Evolutionary conservation across 106 monocot species (phyloP).

Genomic region (Xerophyta viscosa): DNA sequence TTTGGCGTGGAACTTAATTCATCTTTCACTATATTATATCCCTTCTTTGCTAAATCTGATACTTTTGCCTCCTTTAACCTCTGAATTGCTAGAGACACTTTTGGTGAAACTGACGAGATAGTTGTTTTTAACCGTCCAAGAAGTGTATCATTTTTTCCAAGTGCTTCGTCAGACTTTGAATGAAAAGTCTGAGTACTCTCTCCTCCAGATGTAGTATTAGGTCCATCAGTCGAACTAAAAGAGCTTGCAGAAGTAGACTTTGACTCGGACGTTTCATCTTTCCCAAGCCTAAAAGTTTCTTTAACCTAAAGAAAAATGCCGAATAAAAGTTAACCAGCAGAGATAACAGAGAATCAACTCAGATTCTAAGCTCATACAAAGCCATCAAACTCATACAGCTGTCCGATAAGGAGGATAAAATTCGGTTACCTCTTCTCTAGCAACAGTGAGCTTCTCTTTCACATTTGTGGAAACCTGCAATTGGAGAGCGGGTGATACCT

Average conservation of each 20-base stretch:
- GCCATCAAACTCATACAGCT: too few relatives aligned
- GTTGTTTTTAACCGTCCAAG: constrained; percentile 53
- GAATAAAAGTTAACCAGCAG: too few relatives aligned
- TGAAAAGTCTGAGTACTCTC: constrained; percentile 23
- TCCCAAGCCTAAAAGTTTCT: constrained; percentile 61
- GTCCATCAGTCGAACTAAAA: constrained; percentile 12
- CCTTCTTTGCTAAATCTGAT: constrained; percentile 58
- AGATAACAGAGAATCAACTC: too few relatives aligned
- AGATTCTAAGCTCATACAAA: too few relatives aligned
- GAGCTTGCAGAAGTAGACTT: constrained; percentile 17
- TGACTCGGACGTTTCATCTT: constrained; percentile 30
- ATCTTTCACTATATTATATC: constrained; percentile 74
- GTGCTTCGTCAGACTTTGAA: constrained; percentile 24
- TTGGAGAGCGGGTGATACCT: not conserved
- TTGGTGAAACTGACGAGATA: constrained; percentile 49
- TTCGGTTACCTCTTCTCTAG: constrained; percentile 57
- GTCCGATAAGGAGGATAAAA: not conserved
- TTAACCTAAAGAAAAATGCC: constrained; percentile 41
- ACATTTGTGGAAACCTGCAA: constrained; percentile 53
- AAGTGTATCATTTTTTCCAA: constrained; percentile 29
- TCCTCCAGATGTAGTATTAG: constrained; percentile 11
- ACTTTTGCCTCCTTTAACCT: constrained; percentile 65
- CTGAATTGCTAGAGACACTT: constrained; percentile 48
- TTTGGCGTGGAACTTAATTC: constrained; percentile 53
- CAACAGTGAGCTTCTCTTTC: constrained; percentile 56